Evolutionary conservation across 2,329 filamentous ascomycete species (phyloP).

Genomic region (Clarireedia sp.): DNA sequence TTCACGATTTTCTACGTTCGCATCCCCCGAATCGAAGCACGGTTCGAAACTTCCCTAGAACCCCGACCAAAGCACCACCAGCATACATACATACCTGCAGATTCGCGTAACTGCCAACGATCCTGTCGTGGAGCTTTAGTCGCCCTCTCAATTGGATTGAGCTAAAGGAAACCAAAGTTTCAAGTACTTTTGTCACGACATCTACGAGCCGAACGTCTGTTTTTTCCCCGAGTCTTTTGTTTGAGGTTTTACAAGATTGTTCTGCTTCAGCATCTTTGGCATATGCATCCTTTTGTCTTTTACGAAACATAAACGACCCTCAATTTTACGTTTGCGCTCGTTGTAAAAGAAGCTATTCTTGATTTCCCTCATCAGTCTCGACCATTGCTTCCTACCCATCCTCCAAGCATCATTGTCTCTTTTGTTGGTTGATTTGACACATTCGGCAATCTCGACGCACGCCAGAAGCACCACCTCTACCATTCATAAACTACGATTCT

Average conservation of each 20-base stretch:
- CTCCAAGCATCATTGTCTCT: conserved; percentile 15
- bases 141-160: conserved; percentile 30
- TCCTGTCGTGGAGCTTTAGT: conserved; percentile 29
- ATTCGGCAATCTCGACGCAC: conserved; percentile 1
- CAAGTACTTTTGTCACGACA: conserved; percentile 33
- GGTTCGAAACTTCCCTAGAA: conserved; percentile 22
- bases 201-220: conserved; percentile 36
- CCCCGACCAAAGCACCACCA: conserved; percentile 25
- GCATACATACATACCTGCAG: conserved; percentile 30
- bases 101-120: conserved; percentile 26
- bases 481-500: background rate
- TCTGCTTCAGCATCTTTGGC: conserved; percentile 15
- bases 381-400: conserved; percentile 7
- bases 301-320: conserved; percentile 25
- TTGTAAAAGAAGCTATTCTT: conserved; percentile 17
- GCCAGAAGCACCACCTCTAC: background rate
- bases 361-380: conserved; percentile 7
- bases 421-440: background rate
- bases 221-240: conserved; percentile 23
- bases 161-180: conserved; percentile 24
- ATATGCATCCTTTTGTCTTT: conserved; percentile 23
- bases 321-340: conserved; percentile 15
- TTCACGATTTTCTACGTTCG: conserved; percentile 22
- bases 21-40: conserved; percentile 28
- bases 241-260: conserved; percentile 25